Evolutionary conservation across 208 protist genomes (phyloP), one percentile per base, ranked within the genome.

Genomic region (Leishmania braziliensis): DNA sequence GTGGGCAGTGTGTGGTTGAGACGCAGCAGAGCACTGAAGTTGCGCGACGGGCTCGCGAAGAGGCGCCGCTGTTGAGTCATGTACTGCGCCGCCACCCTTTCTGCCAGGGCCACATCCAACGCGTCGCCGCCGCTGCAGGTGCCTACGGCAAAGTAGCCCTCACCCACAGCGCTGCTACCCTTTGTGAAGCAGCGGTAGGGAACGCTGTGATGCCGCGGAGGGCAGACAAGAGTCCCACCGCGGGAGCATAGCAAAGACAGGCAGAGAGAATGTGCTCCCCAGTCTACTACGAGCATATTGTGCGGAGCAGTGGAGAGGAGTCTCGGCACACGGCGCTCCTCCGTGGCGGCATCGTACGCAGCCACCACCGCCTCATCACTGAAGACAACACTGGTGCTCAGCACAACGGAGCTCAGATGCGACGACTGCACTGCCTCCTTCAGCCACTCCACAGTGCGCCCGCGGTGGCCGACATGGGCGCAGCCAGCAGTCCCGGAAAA

Each of bases 281-380:
- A 97, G 87, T 96, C 91, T 54, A 95, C 89, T 2, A 97, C 91
- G 14, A 97, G 84, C 75, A 97, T 86, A 72, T 89, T 90, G 36
- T 79, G 84, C 51, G 82, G 63, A 20, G 75, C 39, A 14, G 70
- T 72, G 36, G 77, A 76, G 39, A 80, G 73, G 53, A 86, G 82
- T 73, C 71, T 71, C 77, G 83, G 86, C 82, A 75, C 81, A 60
- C 62, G n/a, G 9, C 66, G 84, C 82, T 72, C 82, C 48, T 60
- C 46, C 33, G 82, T 80, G 63, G 69, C 87, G 26, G 82, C 88
- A 66, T 95, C 91, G 77, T 91, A 89, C 39, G 90, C 89, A 20
- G 90, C 56, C 23, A 96, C 53, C 12, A 86, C 88, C 0, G 92
- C 92, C 84, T 96, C 92, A 71, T 97, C 94, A 71, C 89, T 88